Base-by-base conservation (phyloP, 495 filamentous ascomycete species). In the Xylaria venustula region DNA sequence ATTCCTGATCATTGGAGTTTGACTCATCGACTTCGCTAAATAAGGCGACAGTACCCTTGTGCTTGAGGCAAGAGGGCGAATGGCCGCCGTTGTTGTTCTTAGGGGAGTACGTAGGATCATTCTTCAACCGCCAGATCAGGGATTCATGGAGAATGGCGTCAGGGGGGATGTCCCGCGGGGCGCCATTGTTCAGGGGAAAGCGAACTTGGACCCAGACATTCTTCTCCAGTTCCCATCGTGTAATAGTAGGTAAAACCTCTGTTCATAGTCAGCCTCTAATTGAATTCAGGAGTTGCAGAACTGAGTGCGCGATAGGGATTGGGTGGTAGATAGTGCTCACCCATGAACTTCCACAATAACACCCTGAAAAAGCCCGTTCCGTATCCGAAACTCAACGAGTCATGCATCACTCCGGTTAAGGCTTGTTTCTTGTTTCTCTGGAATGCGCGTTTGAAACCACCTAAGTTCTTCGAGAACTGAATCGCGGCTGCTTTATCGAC, bases 141-240 rank as follows among this genome's bases (percentile, higher is more conserved):
- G 81, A 85, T 32, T 82, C 74, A 65, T 92, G 89, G 2, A 90
- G 79, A 49, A 82, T 77, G 1, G 85, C 87, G 63, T 83, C 77
- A 9, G 79, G 72, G 0, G 89, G 89, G 25, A 92, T 87, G 67
- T 91, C 89, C 3, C 89, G 81, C 2, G 83, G 77, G 57, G 87
- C 85, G 19, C 88, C 89, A 40, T 81, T 81, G 5, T 88, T 88
- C 15, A 90, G 71, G 0, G 88, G 89, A 28, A 68, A 66, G 26
- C 65, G 65, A 20, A 62, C 30, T 7, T 67, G 53, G 19, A 28
- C 57, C 74, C 74, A 78, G 54, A 66, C 64, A n/a, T 69, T 69
- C 1, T 63, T 51, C 14, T 65, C 62, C 19, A 75, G 58, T 22
- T 70, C 68, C 63, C 63, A 70, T 14, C 75, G 70, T 2, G 68